A percentile compares a stretch with the other conserved stretches of the same genome.
Evolutionary conservation across 2,329 filamentous ascomycete species (phyloP).

Genomic region (Metarhizium robertsii): DNA sequence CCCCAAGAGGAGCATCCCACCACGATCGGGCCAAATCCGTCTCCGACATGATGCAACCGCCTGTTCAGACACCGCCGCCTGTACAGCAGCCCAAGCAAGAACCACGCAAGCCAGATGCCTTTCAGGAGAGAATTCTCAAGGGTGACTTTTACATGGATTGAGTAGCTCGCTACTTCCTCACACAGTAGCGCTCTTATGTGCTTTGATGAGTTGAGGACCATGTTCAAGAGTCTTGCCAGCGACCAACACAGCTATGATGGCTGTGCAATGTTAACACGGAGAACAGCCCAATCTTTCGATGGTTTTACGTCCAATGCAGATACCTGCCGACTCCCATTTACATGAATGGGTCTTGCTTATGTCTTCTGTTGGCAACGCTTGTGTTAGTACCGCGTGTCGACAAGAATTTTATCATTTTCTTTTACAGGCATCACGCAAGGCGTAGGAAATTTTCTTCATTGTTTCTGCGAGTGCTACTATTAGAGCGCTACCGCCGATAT

Average conservation of each 20-base stretch:
- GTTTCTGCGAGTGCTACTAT: background rate
- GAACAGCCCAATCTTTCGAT: background rate
- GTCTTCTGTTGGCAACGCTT: background rate
- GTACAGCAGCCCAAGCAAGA: constrained; percentile 36
- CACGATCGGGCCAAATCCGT: constrained; percentile 66
- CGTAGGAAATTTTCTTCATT: background rate
- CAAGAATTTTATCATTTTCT: background rate
- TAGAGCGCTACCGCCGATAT: background rate
- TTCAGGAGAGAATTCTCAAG: constrained; percentile 94
- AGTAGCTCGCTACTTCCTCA: background rate
- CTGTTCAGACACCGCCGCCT: constrained; percentile 38
- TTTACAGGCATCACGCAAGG: background rate
- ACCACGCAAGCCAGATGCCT: constrained; percentile 74
- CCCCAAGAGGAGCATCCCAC: constrained; percentile 23
- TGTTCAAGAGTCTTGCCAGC: no score
- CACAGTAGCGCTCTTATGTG: background rate
- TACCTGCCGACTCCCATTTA: background rate
- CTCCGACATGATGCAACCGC: constrained; percentile 51
- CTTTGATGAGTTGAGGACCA: background rate
- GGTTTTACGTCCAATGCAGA: background rate
- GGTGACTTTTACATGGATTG: constrained; percentile 98
- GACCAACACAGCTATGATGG: background rate
- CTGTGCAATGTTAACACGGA: background rate
- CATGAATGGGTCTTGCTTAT: background rate
- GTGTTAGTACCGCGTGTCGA: background rate